A percentile compares a stretch with the other conserved stretches of the same genome.
phyloP scores from a whole-genome alignment of 306 rosid species.

The Biancaea sappan region DNA sequence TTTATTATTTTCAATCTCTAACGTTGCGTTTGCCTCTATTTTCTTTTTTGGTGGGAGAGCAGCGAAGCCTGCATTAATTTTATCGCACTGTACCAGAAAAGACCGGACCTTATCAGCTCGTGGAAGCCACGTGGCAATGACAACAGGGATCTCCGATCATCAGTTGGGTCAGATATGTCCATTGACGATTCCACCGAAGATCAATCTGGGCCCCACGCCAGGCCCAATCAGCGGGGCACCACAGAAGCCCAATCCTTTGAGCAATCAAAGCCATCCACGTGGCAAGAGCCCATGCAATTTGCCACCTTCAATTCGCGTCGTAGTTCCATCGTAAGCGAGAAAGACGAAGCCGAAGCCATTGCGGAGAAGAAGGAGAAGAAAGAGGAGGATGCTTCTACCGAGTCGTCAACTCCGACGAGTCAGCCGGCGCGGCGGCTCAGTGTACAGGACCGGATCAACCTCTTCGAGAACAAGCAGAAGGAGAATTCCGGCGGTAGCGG shows the following conservation, averaged over 20 bases:
- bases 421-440: conserved; percentile 76
- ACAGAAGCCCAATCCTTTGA: neutral
- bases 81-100: conserved; percentile 59
- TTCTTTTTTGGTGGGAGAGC: conserved; percentile 30
- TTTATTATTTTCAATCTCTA: neutral
- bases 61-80: conserved; percentile 84
- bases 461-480: conserved; percentile 95
- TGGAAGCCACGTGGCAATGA: conserved; percentile 63
- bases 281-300: conserved; percentile 56
- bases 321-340: conserved; percentile 37
- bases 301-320: conserved; percentile 40
- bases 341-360: conserved; percentile 43
- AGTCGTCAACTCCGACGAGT: conserved; percentile 38
- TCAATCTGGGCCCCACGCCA: conserved; percentile 31
- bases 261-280: conserved; percentile 50
- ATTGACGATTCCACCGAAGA: conserved; percentile 80
- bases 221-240: conserved; percentile 36
- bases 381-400: conserved; percentile 37
- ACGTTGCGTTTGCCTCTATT: neutral
- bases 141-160: conserved; percentile 60
- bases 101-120: conserved; percentile 64
- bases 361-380: conserved; percentile 36
- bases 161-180: conserved; percentile 92
- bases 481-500: conserved; percentile 55
- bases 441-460: conserved; percentile 95